A percentile compares a stretch with the other conserved stretches of the same genome.
Evolutionary conservation across 2,329 filamentous ascomycete species (phyloP).

Genomic region (Paradendryphiella salina): DNA sequence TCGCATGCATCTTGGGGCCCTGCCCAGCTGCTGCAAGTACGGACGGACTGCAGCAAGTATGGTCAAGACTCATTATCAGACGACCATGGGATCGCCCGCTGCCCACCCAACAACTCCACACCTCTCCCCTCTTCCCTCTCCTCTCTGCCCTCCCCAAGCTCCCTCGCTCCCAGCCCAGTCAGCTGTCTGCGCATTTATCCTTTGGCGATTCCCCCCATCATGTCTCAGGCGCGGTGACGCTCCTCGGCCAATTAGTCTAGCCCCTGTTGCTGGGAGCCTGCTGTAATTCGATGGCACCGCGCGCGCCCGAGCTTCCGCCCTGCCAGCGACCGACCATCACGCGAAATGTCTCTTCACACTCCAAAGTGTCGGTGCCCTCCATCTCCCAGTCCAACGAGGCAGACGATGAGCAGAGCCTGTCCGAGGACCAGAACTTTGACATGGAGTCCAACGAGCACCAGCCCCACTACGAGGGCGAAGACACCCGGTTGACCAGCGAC

Average conservation of each 20-base stretch:
- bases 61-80: constrained; percentile 16
- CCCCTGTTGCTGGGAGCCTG: constrained; percentile 11
- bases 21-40: background rate
- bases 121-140: no score
- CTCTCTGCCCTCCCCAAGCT: constrained; percentile 10
- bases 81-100: constrained; percentile 14
- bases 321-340: constrained; percentile 30
- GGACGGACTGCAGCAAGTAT: background rate
- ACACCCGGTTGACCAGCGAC: constrained; percentile 81
- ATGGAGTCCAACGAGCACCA: constrained; percentile 40
- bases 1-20: background rate
- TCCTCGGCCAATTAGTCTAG: constrained; percentile 32
- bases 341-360: constrained; percentile 40
- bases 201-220: constrained; percentile 2
- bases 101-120: constrained; percentile 17
- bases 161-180: background rate
- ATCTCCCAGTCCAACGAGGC: constrained; percentile 49
- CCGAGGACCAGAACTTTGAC: constrained; percentile 35
- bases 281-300: constrained; percentile 35
- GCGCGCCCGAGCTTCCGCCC: constrained; percentile 28
- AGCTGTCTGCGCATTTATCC: constrained; percentile 6
- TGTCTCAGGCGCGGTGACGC: constrained; percentile 29
- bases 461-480: constrained; percentile 76
- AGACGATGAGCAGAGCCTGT: constrained; percentile 50
- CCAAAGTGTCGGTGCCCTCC: constrained; percentile 41